Evolutionary conservation across 768 basidiomycete species (phyloP).

Genomic region (Cystofilobasidium bisporidii): DNA sequence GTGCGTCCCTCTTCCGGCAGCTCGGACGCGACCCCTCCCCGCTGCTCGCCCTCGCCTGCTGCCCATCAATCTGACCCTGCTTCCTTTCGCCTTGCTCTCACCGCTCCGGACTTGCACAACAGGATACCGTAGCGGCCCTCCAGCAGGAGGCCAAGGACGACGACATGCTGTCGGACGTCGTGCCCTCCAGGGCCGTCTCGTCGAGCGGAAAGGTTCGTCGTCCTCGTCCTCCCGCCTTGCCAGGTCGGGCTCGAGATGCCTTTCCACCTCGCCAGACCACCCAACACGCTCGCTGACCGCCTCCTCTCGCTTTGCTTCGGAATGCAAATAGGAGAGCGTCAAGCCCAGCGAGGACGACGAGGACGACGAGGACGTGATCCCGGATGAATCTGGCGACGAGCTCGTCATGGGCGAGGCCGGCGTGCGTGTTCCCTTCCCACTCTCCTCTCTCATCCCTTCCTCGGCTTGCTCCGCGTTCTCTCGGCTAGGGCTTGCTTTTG

Average conservation of each 20-base stretch:
- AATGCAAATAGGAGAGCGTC: background rate
- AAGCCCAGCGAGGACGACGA: constrained; percentile 16
- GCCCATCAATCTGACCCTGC: background rate
- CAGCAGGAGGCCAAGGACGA: constrained; percentile 13
- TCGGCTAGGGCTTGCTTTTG: too few species aligned
- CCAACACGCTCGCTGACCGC: too few species aligned
- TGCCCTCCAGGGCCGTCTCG: constrained; percentile 17
- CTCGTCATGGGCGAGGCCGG: constrained; percentile 16
- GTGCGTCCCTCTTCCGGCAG: too few species aligned
- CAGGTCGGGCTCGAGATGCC: too few species aligned
- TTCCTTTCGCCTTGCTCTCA: background rate
- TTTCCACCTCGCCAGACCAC: too few species aligned
- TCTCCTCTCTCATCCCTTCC: background rate
- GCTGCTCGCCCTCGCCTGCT: too few species aligned
- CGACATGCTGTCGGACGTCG: constrained; percentile 25
- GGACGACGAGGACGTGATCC: constrained; percentile 10
- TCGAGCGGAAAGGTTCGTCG: constrained; percentile 14
- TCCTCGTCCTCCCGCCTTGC: background rate
- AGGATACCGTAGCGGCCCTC: constrained; percentile 8
- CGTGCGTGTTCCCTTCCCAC: background rate
- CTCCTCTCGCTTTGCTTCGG: background rate
- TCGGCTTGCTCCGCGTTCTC: too few species aligned
- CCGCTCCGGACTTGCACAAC: background rate
- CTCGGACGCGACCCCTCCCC: too few species aligned
- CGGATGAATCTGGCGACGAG: constrained; percentile 16